phyloP scores from a whole-genome alignment of 2,329 filamentous ascomycete species.

The Colletotrichum lini region DNA sequence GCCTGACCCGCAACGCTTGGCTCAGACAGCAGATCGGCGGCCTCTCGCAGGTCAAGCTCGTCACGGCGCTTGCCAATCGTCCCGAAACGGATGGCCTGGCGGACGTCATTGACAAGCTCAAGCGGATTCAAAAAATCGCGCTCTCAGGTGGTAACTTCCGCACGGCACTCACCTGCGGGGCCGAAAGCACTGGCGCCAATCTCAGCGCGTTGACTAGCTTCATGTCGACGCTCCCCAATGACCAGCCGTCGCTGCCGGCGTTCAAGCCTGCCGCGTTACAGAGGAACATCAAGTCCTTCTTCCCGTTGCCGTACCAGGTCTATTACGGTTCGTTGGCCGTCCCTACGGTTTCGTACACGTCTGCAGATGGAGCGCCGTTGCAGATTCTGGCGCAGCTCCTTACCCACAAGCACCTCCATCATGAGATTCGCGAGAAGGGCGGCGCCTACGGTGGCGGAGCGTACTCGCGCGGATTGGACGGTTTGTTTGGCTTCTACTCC shows the following conservation, averaged over 20 bases:
- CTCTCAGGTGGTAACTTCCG: slow-evolving; percentile 80
- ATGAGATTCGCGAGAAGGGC: slow-evolving; percentile 97
- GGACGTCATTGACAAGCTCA: slow-evolving; percentile 86
- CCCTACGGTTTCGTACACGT: slow-evolving; percentile 86
- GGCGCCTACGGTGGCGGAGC: slow-evolving; percentile 96
- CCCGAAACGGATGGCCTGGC: slow-evolving; percentile 77
- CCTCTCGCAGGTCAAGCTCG: slow-evolving; percentile 89
- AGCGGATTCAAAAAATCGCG: slow-evolving; percentile 85
- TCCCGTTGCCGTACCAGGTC: slow-evolving; percentile 95
- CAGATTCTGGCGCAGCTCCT: slow-evolving; percentile 92
- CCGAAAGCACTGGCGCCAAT: slow-evolving; percentile 79
- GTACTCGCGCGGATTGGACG: slow-evolving; percentile 83
- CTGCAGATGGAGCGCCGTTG: slow-evolving; percentile 81
- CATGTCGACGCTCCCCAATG: slow-evolving; percentile 70
- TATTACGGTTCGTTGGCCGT: slow-evolving; percentile 91
- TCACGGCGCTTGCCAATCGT: slow-evolving; percentile 82
- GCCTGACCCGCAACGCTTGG: slow-evolving; percentile 79
- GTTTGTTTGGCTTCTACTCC: slow-evolving; percentile 93
- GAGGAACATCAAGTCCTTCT: slow-evolving; percentile 82
- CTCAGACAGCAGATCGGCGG: slow-evolving; percentile 89
- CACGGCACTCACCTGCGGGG: slow-evolving; percentile 87
- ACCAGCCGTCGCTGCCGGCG: slow-evolving; percentile 52
- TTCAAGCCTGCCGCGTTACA: slow-evolving; percentile 52
- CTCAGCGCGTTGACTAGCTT: slow-evolving; percentile 80
- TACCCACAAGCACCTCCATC: slow-evolving; percentile 96